Conservation (phyloP, 176 grass and related monocot species). For the Bothriochloa decipiens region DNA sequence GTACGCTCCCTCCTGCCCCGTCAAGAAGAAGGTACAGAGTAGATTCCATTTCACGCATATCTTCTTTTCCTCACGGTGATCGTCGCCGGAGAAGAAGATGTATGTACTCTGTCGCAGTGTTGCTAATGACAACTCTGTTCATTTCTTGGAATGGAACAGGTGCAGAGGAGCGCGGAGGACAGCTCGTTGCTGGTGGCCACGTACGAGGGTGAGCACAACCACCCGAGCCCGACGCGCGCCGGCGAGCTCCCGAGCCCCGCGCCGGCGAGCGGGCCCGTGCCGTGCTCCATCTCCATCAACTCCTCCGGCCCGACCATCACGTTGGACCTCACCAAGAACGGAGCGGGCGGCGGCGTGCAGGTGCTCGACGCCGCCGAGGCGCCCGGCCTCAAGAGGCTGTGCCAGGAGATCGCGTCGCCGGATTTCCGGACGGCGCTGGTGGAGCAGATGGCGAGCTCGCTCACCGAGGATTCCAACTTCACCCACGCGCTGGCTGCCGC, state of each 20-base stretch:
- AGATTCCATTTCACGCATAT: no score
- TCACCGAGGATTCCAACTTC: constrained; percentile 67
- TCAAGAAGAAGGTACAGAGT: constrained; percentile 82
- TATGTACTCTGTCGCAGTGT: no score
- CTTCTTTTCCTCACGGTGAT: no score
- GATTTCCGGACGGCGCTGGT: constrained; percentile 64
- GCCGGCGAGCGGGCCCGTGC: constrained; percentile 25
- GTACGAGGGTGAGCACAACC: constrained; percentile 96
- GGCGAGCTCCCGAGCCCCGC: not conserved
- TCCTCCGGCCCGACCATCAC: constrained; percentile 70
- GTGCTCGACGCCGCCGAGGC: not conserved
- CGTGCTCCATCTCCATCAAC: constrained; percentile 65
- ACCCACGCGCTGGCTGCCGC: constrained; percentile 57
- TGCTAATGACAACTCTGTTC: not conserved
- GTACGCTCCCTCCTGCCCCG: constrained; percentile 77
- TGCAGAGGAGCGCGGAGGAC: constrained; percentile 92
- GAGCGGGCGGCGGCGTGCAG: not conserved
- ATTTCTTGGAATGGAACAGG: constrained; percentile 28
- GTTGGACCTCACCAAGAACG: constrained; percentile 61
- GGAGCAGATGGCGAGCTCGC: constrained; percentile 68
- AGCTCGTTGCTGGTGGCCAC: constrained; percentile 75
- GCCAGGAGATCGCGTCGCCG: constrained; percentile 51
- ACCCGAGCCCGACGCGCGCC: constrained; percentile 38
- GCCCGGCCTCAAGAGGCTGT: constrained; percentile 44
- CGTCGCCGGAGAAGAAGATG: not conserved